Evolutionary conservation across 345 rosid species (phyloP).

Genomic region (Excoecaria agallocha): DNA sequence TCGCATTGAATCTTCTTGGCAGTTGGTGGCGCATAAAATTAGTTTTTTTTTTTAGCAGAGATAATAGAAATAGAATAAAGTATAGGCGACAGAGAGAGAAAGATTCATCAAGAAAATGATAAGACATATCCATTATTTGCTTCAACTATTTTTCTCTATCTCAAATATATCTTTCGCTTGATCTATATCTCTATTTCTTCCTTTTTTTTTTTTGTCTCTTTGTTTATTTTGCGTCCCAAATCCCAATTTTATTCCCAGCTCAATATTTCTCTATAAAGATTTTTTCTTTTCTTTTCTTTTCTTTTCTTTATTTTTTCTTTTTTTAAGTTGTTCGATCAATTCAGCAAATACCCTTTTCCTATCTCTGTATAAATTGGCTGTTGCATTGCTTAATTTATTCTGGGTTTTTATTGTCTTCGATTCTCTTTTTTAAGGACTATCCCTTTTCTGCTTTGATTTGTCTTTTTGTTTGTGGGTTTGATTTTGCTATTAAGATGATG

Average conservation of each 20-base stretch:
- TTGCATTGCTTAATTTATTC: neutral
- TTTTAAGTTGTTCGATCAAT: neutral
- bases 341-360: conserved; percentile 5
- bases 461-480: neutral
- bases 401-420: no score
- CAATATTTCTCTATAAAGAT: neutral
- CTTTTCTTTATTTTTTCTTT: no score
- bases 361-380: neutral
- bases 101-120: conserved; percentile 16
- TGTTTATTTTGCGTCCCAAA: neutral
- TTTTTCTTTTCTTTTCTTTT: no score
- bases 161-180: neutral
- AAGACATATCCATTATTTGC: conserved; percentile 8
- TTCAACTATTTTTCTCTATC: neutral
- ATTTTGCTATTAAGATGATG: conserved; percentile 20
- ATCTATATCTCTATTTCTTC: neutral
- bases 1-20: conserved; percentile 6
- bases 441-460: neutral
- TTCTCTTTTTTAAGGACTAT: neutral
- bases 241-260: no score
- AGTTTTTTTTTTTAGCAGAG: neutral
- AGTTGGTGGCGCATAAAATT: conserved; percentile 13
- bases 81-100: neutral
- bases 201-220: neutral
- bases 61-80: neutral